These are phyloP conservation scores for Leccinum arenicola DNA, from an alignment of 768 basidiomycete genomes.

Conservation along the genomic window DNA sequence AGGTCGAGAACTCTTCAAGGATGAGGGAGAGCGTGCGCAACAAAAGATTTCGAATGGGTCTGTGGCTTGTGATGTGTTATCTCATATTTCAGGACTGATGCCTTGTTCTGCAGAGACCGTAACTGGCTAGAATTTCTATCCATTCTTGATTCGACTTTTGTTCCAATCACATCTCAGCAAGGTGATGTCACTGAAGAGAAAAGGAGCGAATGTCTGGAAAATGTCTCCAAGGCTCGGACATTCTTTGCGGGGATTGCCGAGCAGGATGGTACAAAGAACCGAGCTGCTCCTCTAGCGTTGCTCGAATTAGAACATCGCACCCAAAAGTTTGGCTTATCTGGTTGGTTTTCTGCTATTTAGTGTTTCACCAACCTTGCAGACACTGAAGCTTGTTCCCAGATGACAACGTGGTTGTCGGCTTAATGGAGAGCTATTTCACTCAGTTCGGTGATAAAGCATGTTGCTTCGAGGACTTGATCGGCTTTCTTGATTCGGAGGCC, in stretches of 20 bases:
- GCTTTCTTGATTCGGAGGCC: conserved; percentile 54
- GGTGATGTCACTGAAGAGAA: conserved; percentile 33
- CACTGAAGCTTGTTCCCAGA: conserved; percentile 36
- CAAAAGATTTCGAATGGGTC: conserved; percentile 59
- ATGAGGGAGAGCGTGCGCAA: conserved; percentile 63
- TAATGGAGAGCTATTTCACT: conserved; percentile 68
- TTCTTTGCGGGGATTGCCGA: conserved; percentile 58
- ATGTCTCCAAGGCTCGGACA: conserved; percentile 42
- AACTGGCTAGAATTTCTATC: conserved; percentile 86
- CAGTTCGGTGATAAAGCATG: conserved; percentile 78
- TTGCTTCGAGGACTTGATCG: conserved; percentile 82
- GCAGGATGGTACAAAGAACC: conserved; percentile 67
- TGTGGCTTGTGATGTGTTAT: conserved; percentile 23
- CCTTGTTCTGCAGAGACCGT: conserved; percentile 53
- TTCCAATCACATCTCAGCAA: conserved; percentile 30
- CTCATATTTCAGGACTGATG: conserved; percentile 20
- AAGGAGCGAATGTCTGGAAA: conserved; percentile 37
- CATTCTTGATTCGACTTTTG: conserved; percentile 66
- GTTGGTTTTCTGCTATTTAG: conserved; percentile 23
- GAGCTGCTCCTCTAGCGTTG: conserved; percentile 70
- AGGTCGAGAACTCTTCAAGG: conserved; percentile 49
- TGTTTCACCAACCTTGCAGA: not conserved
- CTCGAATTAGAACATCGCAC: conserved; percentile 73
- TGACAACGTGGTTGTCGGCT: conserved; percentile 37
- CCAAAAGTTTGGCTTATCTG: conserved; percentile 43